Evolutionary conservation across 2,329 filamentous ascomycete species (phyloP).

Genomic region (Emericellopsis atlantica): DNA sequence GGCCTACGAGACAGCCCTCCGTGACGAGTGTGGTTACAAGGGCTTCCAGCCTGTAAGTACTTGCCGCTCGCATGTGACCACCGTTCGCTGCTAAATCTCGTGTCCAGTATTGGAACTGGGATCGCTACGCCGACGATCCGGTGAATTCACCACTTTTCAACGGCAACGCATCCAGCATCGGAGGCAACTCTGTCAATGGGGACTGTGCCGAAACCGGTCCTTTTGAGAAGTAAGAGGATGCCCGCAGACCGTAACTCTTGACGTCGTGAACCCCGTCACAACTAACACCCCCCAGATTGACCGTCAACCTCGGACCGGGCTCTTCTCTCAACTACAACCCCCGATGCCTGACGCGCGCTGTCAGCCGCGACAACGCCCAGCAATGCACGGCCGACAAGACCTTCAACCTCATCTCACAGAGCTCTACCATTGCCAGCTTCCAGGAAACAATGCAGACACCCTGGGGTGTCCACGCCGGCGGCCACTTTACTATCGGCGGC

Average conservation of each 20-base stretch:
- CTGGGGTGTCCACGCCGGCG: constrained; percentile 22
- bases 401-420: constrained; percentile 2
- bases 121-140: constrained; percentile 20
- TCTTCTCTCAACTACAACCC: constrained; percentile 22
- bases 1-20: constrained; percentile 22
- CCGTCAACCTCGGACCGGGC: constrained; percentile 16
- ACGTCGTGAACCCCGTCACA: not conserved
- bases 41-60: constrained; percentile 16
- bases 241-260: too few species aligned
- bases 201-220: constrained; percentile 37
- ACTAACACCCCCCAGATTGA: constrained; percentile 3
- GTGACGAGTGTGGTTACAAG: constrained; percentile 25
- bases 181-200: constrained; percentile 29
- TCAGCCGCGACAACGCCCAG: constrained; percentile 9
- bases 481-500: constrained; percentile 29
- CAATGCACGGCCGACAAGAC: constrained; percentile 7
- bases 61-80: not conserved
- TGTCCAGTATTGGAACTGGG: constrained; percentile 35
- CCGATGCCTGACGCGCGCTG: constrained; percentile 29
- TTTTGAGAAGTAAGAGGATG: constrained; percentile 25
- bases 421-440: constrained; percentile 4
- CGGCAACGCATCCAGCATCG: constrained; percentile 35
- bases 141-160: constrained; percentile 39
- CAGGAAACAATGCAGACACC: constrained; percentile 17
- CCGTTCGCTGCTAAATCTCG: not conserved